phyloP scores from a whole-genome alignment of 2,329 filamentous ascomycete species.

The Penicillium brasilianum region DNA sequence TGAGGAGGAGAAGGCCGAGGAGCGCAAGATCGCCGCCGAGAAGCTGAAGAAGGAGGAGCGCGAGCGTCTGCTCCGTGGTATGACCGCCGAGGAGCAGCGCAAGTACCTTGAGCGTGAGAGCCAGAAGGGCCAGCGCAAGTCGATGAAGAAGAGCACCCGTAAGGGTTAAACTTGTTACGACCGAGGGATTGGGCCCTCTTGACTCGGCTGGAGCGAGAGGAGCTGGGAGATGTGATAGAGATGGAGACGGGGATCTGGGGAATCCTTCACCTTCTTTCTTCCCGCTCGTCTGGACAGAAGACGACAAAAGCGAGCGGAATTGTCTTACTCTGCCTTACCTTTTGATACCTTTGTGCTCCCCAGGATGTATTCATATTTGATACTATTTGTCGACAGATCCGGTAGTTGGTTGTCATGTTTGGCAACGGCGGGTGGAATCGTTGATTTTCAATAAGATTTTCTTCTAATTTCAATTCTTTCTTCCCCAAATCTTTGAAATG shows the following conservation, averaged over 20 bases:
- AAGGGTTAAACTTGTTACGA: constrained; percentile 46
- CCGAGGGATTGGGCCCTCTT: not conserved
- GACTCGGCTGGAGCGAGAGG: not conserved
- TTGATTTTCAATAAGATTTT: constrained; percentile 18
- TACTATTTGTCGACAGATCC: constrained; percentile 5
- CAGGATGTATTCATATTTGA: constrained; percentile 31
- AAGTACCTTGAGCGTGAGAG: constrained; percentile 82
- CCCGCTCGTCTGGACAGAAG: constrained; percentile 9
- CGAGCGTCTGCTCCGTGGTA: constrained; percentile 75
- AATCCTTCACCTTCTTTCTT: constrained; percentile 27
- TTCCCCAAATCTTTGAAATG: not conserved
- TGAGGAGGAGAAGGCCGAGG: constrained; percentile 72
- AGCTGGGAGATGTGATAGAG: not conserved
- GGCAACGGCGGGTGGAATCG: not conserved
- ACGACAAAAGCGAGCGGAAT: constrained; percentile 9
- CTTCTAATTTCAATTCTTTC: not conserved
- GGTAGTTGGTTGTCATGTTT: constrained; percentile 12
- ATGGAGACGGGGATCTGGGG: constrained; percentile 12
- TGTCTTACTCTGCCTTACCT: constrained; percentile 28
- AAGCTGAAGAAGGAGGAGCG: constrained; percentile 85
- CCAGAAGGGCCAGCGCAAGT: constrained; percentile 71
- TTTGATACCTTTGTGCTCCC: constrained; percentile 29
- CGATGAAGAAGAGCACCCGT: constrained; percentile 66
- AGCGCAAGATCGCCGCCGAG: constrained; percentile 58
- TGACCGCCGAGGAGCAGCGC: constrained; percentile 83